phyloP scores from a whole-genome alignment of 2,329 filamentous ascomycete species.

The Neofusicoccum sp. region DNA sequence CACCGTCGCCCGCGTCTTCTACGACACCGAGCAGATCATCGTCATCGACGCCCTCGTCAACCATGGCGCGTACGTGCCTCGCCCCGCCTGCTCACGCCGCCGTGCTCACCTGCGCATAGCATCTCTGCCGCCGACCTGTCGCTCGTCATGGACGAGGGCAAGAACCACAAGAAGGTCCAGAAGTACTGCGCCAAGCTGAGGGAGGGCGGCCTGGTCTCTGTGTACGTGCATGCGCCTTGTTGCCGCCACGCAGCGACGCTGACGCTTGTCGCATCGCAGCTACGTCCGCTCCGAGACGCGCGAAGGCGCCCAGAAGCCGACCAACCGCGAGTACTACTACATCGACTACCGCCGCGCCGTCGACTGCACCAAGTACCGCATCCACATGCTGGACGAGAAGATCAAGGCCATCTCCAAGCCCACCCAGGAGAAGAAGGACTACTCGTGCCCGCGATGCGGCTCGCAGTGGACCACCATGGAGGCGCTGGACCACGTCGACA shows the following conservation, averaged over 20 bases:
- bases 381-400: constrained; percentile 84
- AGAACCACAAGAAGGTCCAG: constrained; percentile 89
- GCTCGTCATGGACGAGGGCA: constrained; percentile 70
- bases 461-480: constrained; percentile 89
- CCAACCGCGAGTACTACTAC: constrained; percentile 92
- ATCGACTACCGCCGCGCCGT: constrained; percentile 94
- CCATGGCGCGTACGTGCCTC: constrained; percentile 64
- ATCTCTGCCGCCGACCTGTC: constrained; percentile 87
- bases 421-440: constrained; percentile 84
- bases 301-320: constrained; percentile 78
- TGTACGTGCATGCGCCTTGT: constrained; percentile 56
- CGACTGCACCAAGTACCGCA: constrained; percentile 93
- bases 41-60: constrained; percentile 78
- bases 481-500: constrained; percentile 75
- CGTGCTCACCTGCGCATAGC: constrained; percentile 40
- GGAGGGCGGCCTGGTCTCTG: constrained; percentile 82
- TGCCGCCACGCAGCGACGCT: not conserved
- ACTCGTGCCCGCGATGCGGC: constrained; percentile 78
- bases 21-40: constrained; percentile 80
- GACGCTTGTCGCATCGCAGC: constrained; percentile 40
- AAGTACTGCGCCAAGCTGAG: constrained; percentile 83
- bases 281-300: constrained; percentile 75
- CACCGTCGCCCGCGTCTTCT: constrained; percentile 84
- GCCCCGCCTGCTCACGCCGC: constrained; percentile 5
- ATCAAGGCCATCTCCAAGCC: constrained; percentile 83